Evolutionary conservation across 352 stramenopile species (phyloP).

Genomic region (Globisporangium mamillatum): DNA sequence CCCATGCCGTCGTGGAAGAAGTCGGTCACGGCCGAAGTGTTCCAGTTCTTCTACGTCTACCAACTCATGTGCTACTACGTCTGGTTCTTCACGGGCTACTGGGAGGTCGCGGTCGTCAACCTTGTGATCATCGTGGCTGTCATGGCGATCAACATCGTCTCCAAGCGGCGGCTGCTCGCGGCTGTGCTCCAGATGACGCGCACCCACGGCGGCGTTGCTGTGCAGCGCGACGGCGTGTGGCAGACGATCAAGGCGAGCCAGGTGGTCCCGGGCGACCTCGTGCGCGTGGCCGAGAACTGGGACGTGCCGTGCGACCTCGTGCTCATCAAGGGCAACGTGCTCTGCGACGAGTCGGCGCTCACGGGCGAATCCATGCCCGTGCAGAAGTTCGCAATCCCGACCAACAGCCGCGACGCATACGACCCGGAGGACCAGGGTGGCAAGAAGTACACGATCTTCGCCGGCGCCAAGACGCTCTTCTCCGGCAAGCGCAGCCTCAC

Average conservation of each 20-base stretch:
- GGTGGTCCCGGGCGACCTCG: constrained; percentile 47
- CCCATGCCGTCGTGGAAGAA: constrained; percentile 18
- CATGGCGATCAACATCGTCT: constrained; percentile 44
- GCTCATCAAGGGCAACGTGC: constrained; percentile 39
- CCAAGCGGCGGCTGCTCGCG: constrained; percentile 40
- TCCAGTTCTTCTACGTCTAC: constrained; percentile 28
- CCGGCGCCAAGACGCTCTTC: constrained; percentile 57
- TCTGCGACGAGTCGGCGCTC: constrained; percentile 53
- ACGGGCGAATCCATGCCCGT: constrained; percentile 74
- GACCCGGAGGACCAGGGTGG: constrained; percentile 29
- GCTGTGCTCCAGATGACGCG: constrained; percentile 41
- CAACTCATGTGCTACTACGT: constrained; percentile 47
- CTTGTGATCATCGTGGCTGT: constrained; percentile 39
- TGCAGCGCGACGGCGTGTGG: constrained; percentile 42
- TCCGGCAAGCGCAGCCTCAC: constrained; percentile 30
- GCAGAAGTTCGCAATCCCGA: constrained; percentile 58
- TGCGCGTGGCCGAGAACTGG: constrained; percentile 48
- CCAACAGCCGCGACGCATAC: constrained; percentile 33
- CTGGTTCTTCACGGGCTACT: constrained; percentile 57
- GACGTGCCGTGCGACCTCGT: constrained; percentile 54
- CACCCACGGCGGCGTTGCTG: constrained; percentile 49
- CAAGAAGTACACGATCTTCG: constrained; percentile 77
- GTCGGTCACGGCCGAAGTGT: constrained; percentile 16
- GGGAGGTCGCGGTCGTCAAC: constrained; percentile 23
- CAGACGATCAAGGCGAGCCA: constrained; percentile 25